Evolutionary conservation across 2,329 filamentous ascomycete genomes (phyloP), one percentile per base, ranked within the genome.

Genomic region (Paramyrothecium sp.): DNA sequence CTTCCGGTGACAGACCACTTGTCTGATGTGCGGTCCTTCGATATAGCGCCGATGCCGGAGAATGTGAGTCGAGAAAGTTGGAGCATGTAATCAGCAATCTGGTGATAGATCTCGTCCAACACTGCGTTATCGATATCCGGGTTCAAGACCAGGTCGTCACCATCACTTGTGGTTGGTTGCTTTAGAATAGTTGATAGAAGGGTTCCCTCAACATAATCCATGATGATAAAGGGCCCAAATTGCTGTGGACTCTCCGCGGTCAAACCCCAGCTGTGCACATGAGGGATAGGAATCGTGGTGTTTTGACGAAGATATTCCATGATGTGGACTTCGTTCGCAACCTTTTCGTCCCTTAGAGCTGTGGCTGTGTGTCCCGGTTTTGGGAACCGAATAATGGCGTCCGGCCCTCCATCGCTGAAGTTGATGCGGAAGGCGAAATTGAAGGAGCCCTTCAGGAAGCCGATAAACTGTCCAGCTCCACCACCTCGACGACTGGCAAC

Each of bases 31-130:
- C 22, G 5, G 22, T 66, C 60, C 52, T 61, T 58, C 3, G 71
- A 72, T 52, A 77, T 72, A 22, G 73, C 69, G 7, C 73, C 71
- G 38, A 75, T 73, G 3, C 51, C 38, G 20, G 60, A 17, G 58
- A 77, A 73, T 1, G 50, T 22, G 33, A 72, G 63, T 22, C 61
- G 58, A 58, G 66, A 76, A 38, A 77, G 61, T 26, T 69, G 62
- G 7, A 67, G 51, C n/a, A 67, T n/a, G 51, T 61, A 67, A 46
- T 55, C 54, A 13, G 66, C 66, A 19, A 69, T 59, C 55, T 70
- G 64, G 33, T 50, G 17, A 30, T 67, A 68, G 56, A 68, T 56
- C 8, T 55, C 57, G 50, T 64, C 57, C 19, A 68, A 54, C 34
- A 54, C 55, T n/a, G 52, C n/a, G 7, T 62, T 51, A 46, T 68